These are phyloP conservation scores for Solanum microdontum DNA, from an alignment of 257 asterid species.

Conservation along the genomic window DNA sequence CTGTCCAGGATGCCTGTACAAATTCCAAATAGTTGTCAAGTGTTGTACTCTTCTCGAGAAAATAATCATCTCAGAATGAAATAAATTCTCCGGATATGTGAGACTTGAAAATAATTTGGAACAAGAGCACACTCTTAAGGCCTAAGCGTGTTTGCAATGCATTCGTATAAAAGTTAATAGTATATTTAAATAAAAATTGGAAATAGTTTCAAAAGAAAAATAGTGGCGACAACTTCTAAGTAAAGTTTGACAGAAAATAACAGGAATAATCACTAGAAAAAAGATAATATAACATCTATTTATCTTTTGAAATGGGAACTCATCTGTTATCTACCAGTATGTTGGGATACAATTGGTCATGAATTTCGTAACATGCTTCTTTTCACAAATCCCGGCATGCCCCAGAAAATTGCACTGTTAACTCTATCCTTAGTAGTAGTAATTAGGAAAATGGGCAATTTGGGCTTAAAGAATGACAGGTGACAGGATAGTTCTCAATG, in stretches of 20 bases:
- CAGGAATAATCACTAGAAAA: neutral
- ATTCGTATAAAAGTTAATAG: neutral
- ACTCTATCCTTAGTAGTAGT: neutral
- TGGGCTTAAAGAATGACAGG: neutral
- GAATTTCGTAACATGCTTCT: neutral
- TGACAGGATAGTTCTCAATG: neutral
- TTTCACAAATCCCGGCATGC: neutral
- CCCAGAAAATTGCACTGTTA: neutral
- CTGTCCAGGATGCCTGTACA: slow-evolving; percentile 76
- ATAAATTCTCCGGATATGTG: neutral
- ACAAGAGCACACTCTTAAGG: neutral
- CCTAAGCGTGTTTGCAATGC: neutral
- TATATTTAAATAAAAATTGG: neutral
- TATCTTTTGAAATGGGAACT: neutral
- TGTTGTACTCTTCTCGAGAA: neutral
- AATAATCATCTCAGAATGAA: neutral
- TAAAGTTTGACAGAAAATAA: neutral
- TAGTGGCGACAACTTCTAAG: neutral
- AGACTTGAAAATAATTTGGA: neutral
- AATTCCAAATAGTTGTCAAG: neutral
- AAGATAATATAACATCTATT: neutral
- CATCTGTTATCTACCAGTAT: neutral
- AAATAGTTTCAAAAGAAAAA: neutral
- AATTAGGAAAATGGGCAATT: neutral
- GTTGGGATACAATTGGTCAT: neutral